Evolutionary conservation across 148 eudicot genomes (phyloP).

Genomic region (Silene conica): DNA sequence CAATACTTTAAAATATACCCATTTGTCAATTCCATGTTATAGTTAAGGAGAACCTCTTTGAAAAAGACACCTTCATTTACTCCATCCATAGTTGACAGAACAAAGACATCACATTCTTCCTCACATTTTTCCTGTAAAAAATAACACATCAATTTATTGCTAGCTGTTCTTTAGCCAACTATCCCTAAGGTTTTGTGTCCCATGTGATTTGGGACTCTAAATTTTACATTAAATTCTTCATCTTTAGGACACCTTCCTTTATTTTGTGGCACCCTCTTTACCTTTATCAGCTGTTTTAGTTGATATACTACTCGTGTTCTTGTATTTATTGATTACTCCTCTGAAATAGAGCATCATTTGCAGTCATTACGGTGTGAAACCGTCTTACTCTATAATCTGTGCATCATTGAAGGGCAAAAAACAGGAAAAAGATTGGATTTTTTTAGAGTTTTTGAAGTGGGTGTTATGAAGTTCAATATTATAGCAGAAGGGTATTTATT

Average conservation of each 20-base stretch:
- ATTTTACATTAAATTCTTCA: not conserved
- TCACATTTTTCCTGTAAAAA: not conserved
- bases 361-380: no score
- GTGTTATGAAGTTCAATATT: slow-evolving; percentile 17
- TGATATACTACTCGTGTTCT: not conserved
- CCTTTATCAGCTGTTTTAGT: slow-evolving; percentile 12
- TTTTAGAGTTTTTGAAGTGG: slow-evolving; percentile 20
- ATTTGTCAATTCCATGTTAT: not conserved
- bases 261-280: slow-evolving; percentile 9
- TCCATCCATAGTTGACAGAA: slow-evolving; percentile 8
- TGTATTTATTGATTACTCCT: not conserved
- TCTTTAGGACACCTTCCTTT: slow-evolving; percentile 10
- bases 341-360: slow-evolving; percentile 1
- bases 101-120: not conserved
- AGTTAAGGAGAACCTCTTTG: not conserved
- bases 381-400: no score
- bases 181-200: slow-evolving; percentile 17
- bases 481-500: slow-evolving; percentile 19
- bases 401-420: not conserved
- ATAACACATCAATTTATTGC: slow-evolving; percentile 18
- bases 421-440: slow-evolving; percentile 7
- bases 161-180: slow-evolving; percentile 19
- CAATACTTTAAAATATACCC: not conserved
- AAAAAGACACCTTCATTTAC: slow-evolving; percentile 16
- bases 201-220: slow-evolving; percentile 26